These are phyloP conservation scores for Lodderomyces parapsilosis DNA, from an alignment of 1,139 yeast species.

Conservation along the genomic window DNA sequence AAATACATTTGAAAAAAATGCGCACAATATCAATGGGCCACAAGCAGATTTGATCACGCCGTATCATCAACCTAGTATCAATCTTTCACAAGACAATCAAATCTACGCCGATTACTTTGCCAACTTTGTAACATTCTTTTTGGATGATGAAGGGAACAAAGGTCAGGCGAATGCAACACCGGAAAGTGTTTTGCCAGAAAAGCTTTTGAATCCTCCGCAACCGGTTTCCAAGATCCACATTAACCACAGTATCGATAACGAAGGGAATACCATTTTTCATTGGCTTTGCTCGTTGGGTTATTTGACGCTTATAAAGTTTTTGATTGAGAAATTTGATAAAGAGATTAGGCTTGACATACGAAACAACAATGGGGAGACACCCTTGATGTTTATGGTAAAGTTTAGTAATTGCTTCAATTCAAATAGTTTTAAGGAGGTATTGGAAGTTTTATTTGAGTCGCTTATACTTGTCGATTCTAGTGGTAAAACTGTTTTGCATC, in stretches of 20 bases:
- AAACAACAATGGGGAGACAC: slow-evolving; percentile 79
- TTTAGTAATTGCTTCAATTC: slow-evolving; percentile 85
- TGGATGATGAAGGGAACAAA: slow-evolving; percentile 28
- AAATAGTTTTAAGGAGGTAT: slow-evolving; percentile 67
- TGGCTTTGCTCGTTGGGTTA: slow-evolving; percentile 96
- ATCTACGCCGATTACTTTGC: slow-evolving; percentile 38
- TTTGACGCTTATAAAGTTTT: slow-evolving; percentile 65
- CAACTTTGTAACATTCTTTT: slow-evolving; percentile 34
- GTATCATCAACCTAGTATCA: slow-evolving; percentile 19
- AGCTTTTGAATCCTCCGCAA: slow-evolving; percentile 39
- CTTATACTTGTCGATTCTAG: slow-evolving; percentile 68
- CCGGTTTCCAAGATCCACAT: slow-evolving; percentile 52
- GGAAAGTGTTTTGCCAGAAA: slow-evolving; percentile 27
- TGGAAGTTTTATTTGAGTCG: slow-evolving; percentile 76
- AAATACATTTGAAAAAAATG: slow-evolving; percentile 37
- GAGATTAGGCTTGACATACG: slow-evolving; percentile 62
- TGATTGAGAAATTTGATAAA: slow-evolving; percentile 45
- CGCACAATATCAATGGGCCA: slow-evolving; percentile 10
- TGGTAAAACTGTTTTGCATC: slow-evolving; percentile 78
- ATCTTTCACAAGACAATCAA: slow-evolving; percentile 20
- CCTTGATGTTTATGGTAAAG: slow-evolving; percentile 82
- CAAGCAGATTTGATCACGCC: slow-evolving; percentile 8
- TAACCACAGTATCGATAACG: slow-evolving; percentile 86
- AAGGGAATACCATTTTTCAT: slow-evolving; percentile 91
- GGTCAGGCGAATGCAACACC: slow-evolving; percentile 7